A percentile compares a stretch with the other conserved stretches of the same genome.
Evolutionary conservation across 2,329 filamentous ascomycete genomes (phyloP).

Genomic region (Alternaria sp.): DNA sequence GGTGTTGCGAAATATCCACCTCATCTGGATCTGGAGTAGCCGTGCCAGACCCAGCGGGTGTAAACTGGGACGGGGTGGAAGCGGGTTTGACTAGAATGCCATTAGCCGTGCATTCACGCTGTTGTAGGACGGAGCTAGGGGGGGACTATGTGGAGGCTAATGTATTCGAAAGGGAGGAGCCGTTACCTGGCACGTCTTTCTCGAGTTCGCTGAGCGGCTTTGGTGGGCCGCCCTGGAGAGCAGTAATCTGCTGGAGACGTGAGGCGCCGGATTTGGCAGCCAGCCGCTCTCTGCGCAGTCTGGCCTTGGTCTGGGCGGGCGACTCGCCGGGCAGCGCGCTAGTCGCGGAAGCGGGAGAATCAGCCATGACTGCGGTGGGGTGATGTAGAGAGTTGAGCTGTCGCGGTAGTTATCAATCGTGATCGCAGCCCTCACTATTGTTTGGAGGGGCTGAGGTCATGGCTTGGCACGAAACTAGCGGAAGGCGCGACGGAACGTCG

Average conservation of each 20-base stretch:
- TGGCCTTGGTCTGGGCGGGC: conserved; percentile 64
- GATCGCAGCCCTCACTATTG: background rate
- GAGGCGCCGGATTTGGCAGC: conserved; percentile 77
- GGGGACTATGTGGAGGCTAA: conserved; percentile 10
- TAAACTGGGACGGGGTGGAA: conserved; percentile 22
- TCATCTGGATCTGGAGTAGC: conserved; percentile 69
- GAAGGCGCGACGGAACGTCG: background rate
- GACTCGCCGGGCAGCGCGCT: conserved; percentile 39
- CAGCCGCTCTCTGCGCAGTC: conserved; percentile 77
- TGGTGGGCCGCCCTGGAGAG: conserved; percentile 63
- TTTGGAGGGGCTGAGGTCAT: conserved; percentile 21
- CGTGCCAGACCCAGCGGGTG: conserved; percentile 31
- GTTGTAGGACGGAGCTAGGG: background rate
- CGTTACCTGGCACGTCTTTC: conserved; percentile 44
- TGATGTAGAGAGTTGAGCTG: background rate
- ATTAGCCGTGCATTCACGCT: conserved; percentile 25
- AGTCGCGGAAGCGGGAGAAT: conserved; percentile 25
- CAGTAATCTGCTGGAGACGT: conserved; percentile 76
- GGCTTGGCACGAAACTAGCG: conserved; percentile 9
- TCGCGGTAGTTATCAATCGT: background rate
- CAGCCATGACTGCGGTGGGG: conserved; percentile 27
- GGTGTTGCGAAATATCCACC: conserved; percentile 79
- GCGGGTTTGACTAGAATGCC: conserved; percentile 30
- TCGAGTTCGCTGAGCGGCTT: conserved; percentile 43
- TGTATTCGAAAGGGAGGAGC: conserved; percentile 6